Base-by-base conservation (phyloP, 331 rosid genomes). In the Saraca asoca region DNA sequence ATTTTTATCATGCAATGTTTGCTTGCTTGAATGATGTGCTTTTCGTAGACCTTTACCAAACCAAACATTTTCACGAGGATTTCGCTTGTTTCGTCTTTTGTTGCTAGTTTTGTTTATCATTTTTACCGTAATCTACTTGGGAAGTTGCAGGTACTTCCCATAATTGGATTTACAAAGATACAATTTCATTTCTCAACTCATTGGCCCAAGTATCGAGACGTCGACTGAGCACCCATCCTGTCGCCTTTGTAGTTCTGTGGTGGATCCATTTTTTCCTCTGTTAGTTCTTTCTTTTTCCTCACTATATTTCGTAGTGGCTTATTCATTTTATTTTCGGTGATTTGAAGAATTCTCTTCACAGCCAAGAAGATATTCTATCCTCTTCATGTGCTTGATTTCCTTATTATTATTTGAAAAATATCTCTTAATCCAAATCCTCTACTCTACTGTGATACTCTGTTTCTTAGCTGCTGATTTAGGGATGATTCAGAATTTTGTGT, bases 231-330 rank as follows among this genome's bases (percentile, higher is more conserved):
- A n/a, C 51, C 75, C 59, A 73, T 70, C 64, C 33, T 17, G 15
- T 73, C 41, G 71, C 67, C 74, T 20, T 55, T 53, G 71, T 71
- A 58, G 43, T 79, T 67, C 68, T 51, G 64, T 75, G 77, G 48
- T 75, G 77, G 48, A 68, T 45, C 31, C 38, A 39, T 55, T 63
- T 62, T 19, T 50, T 44, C 12, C 50, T 29, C 37, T 18, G 39
- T 72, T 62, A 43, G 51, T 51, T 65, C 17, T 66, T 51, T 49
- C 45, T 64, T 33, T 19, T 39, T 39, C 31, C 10, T 39, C 43
- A 39, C 43, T 10, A 7, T 39, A 39, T 39, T 39, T 39, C 0
- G 43, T 10, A 7, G 43, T 2, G 43, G 43, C 43, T 39, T 39
- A 39, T 39, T 65, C 31, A 12, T 58, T 55, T 45, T 65, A 39